Evolutionary conservation across 1,139 yeast species (phyloP), one percentile per base, ranked within the genome.

Genomic region (Yamadazyma buinensis): DNA sequence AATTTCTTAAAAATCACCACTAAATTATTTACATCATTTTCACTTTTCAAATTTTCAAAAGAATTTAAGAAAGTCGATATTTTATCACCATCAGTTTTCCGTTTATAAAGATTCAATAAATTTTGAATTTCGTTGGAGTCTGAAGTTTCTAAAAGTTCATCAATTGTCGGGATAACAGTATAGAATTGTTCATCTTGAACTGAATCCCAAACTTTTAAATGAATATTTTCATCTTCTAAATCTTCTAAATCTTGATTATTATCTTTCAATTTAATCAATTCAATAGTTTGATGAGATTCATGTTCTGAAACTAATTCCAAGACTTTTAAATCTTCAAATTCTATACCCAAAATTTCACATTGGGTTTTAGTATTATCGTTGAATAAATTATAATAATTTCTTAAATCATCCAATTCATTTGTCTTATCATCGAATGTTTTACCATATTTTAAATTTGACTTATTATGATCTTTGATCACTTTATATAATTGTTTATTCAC

Each of bases 371-470:
- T 59, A 4, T 73, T 68, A 1, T 57, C 33, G 24, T 63, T 61
- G 43, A 84, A 73, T 35, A 60, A 64, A 22, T 74, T 77, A 41
- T 68, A 71, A 3, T 60, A 40, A 2, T 58, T 59, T 11, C 55
- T 47, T 15, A 67, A 41, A 10, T 53, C 59, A 13, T 74, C 73
- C 28, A 72, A 57, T 32, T 66, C 71, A 1, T 52, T 57, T 28
- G 69, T 65, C 26, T 69, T 58, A 29, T 77, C 81, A 25, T 80
- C 86, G 19, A 75, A 55, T 5, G 75, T 54, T 43, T 72, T 74
- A 20, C 95, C 95, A 2, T 84, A 77, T 46, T 84, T 68, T 34
- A 84, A 72, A 32, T 82, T 77, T 2, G 80, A 75, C 36, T 68
- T 72, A 35, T 69, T 69, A 41, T 74, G 76, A 28, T 64, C 64